A percentile compares a stretch with the other conserved stretches of the same genome.
Evolutionary conservation across 2,329 filamentous ascomycete genomes (phyloP).

Genomic region (Aspergillus flavus): DNA sequence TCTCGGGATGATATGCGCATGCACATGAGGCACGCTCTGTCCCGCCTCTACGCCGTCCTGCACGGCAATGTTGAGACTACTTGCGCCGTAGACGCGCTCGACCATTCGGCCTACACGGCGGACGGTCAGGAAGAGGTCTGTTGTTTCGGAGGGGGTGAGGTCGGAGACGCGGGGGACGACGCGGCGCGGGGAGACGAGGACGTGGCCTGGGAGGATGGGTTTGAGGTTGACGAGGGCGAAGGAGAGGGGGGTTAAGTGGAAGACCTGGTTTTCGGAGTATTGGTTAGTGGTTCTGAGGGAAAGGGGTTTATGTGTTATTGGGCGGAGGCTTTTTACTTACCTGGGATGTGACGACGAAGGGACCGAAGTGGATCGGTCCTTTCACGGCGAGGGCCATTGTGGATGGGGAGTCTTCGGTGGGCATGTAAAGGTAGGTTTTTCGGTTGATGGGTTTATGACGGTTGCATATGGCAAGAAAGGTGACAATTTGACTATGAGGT

Average conservation of each 20-base stretch:
- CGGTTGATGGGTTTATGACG: not conserved
- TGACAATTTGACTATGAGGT: not conserved
- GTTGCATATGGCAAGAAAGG: not conserved
- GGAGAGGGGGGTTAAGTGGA: constrained; percentile 75
- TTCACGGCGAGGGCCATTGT: constrained; percentile 30
- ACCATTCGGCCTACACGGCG: constrained; percentile 81
- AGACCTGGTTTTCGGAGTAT: constrained; percentile 63
- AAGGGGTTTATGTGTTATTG: no score
- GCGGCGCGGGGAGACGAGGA: constrained; percentile 79
- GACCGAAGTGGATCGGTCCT: constrained; percentile 67
- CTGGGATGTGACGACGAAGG: constrained; percentile 75
- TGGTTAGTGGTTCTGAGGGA: constrained; percentile 3
- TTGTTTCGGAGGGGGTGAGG: constrained; percentile 70
- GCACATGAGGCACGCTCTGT: constrained; percentile 91
- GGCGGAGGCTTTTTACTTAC: constrained; percentile 42
- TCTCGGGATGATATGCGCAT: constrained; percentile 87
- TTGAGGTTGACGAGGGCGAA: constrained; percentile 96
- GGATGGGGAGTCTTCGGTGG: constrained; percentile 6
- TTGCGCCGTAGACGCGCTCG: constrained; percentile 61
- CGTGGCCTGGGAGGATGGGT: constrained; percentile 88
- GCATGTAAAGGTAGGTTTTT: constrained; percentile 11
- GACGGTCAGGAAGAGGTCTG: constrained; percentile 84
- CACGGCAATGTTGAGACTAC: constrained; percentile 89
- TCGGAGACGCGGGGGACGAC: constrained; percentile 73
- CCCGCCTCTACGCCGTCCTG: constrained; percentile 90